phyloP scores from a whole-genome alignment of 768 basidiomycete genomes.

The Lactarius akahatsu region DNA sequence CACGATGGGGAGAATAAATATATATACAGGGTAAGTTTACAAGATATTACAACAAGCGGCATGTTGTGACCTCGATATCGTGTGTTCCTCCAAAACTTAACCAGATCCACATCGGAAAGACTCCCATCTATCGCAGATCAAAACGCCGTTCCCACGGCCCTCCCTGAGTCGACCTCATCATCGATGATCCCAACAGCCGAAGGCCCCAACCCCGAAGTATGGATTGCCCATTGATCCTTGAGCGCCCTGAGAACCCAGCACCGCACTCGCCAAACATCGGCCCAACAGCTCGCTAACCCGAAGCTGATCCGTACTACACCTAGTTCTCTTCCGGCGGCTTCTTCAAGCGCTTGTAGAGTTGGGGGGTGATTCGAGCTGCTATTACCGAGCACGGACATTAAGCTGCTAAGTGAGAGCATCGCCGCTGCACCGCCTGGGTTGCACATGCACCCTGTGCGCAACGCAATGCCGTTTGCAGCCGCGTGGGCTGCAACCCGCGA shows the following conservation, averaged over 20 bases:
- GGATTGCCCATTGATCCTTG: conserved; percentile 14
- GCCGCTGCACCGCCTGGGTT: conserved; percentile 82
- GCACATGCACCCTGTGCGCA: conserved; percentile 86
- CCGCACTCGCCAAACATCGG: conserved; percentile 53
- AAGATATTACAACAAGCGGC: conserved; percentile 5
- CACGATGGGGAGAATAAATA: background rate
- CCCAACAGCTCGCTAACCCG: conserved; percentile 76
- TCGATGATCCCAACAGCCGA: background rate
- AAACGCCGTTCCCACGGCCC: conserved; percentile 17
- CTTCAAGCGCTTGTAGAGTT: conserved; percentile 50
- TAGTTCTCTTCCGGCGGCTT: conserved; percentile 59
- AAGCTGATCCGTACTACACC: conserved; percentile 77
- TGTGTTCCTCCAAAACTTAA: conserved; percentile 2
- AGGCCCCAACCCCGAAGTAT: background rate
- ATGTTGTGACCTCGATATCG: conserved; percentile 5
- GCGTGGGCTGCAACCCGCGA: conserved; percentile 55
- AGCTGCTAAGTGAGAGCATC: conserved; percentile 60
- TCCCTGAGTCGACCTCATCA: background rate
- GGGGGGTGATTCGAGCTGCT: conserved; percentile 51
- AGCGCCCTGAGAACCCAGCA: conserved; percentile 31
- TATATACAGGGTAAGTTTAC: background rate
- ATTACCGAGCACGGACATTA: conserved; percentile 60
- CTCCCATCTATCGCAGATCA: conserved; percentile 4
- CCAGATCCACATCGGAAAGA: conserved; percentile 6
- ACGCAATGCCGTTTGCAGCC: conserved; percentile 55